Percentiles rank a stretch among this genome's conserved stretches.
Evolutionary conservation across 108 stramenopile species (phyloP).

Genomic region (Cyclotella baltica): DNA sequence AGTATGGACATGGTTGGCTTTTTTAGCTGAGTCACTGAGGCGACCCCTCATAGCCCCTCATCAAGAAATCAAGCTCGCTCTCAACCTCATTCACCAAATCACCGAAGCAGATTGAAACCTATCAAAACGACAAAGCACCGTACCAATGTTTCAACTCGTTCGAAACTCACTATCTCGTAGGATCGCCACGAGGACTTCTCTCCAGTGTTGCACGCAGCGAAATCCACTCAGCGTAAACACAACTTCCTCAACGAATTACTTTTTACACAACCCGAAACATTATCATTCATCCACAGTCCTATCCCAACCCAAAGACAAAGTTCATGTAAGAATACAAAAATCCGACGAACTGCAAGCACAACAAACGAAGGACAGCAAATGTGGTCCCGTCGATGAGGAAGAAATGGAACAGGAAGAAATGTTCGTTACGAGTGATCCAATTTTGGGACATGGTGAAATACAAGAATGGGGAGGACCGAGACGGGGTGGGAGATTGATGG

Average conservation of each 20-base stretch:
- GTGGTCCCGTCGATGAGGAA: constrained; percentile 40
- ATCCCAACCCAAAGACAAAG: not conserved
- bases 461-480: constrained; percentile 97
- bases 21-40: too few relatives aligned
- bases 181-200: not conserved
- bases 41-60: too few relatives aligned
- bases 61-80: too few relatives aligned
- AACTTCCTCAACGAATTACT: too few relatives aligned
- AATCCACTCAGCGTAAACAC: too few relatives aligned
- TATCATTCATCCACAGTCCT: not conserved
- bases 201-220: too few relatives aligned
- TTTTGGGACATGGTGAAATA: constrained; percentile 64
- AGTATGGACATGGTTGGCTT: too few relatives aligned
- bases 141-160: not conserved
- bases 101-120: too few relatives aligned
- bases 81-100: too few relatives aligned
- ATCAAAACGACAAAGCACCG: not conserved
- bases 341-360: not conserved
- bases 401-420: constrained; percentile 94
- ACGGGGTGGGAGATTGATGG: constrained; percentile 89
- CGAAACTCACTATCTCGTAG: not conserved
- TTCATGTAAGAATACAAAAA: not conserved
- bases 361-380: not conserved
- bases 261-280: too few relatives aligned
- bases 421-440: constrained; percentile 81